Evolutionary conservation across 2,329 filamentous ascomycete species (phyloP).

Genomic region (Lasiodiplodia sp.): DNA sequence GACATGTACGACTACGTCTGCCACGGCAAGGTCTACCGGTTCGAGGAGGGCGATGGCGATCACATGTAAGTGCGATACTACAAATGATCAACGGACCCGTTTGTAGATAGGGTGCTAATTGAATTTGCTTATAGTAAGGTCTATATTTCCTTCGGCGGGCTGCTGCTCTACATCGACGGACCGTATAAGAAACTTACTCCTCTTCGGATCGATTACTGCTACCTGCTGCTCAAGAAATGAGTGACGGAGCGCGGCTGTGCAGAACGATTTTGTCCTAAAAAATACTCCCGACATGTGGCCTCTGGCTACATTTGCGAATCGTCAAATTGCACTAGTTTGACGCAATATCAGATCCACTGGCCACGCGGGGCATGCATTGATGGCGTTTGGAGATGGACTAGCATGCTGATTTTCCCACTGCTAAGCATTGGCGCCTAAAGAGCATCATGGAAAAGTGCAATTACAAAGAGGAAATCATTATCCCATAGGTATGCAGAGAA

Average conservation of each 20-base stretch:
- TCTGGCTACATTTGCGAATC: neutral
- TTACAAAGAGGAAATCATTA: neutral
- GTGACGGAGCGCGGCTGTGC: neutral
- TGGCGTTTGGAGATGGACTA: conserved; percentile 26
- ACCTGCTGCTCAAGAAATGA: conserved; percentile 92
- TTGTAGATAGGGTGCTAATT: conserved; percentile 10
- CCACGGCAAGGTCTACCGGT: conserved; percentile 87
- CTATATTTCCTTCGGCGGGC: conserved; percentile 91
- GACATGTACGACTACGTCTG: conserved; percentile 90
- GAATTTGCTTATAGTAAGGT: conserved; percentile 71
- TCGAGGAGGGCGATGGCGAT: conserved; percentile 82
- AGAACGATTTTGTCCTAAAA: neutral
- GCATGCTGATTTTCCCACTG: conserved; percentile 8
- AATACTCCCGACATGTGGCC: neutral
- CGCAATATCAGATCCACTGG: neutral
- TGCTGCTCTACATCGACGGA: conserved; percentile 89
- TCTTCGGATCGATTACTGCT: conserved; percentile 90
- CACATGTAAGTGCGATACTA: conserved; percentile 73
- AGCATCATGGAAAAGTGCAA: conserved; percentile 13
- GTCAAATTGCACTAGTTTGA: neutral
- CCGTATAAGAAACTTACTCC: conserved; percentile 96
- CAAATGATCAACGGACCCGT: neutral
- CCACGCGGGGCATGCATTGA: conserved; percentile 25
- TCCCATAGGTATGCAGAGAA: conserved; percentile 12
- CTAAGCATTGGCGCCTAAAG: conserved; percentile 21